A percentile compares a stretch with the other conserved stretches of the same genome.
These are phyloP conservation scores for Termitomyces sp. DNA, from an alignment of 768 basidiomycete genomes.

Conservation along the genomic window DNA sequence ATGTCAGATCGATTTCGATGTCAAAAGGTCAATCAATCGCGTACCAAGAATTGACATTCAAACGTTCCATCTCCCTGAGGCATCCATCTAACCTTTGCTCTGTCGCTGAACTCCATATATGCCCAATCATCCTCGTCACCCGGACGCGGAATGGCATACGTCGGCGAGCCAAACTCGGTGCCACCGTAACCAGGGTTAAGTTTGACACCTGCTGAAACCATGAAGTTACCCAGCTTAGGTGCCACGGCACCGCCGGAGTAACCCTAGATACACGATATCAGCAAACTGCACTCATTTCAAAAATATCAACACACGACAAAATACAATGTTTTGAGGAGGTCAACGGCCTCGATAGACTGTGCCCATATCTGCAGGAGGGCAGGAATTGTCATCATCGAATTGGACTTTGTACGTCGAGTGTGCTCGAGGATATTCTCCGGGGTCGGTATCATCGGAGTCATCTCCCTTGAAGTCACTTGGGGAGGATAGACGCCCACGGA, in stretches of 20 bases:
- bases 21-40: neutral
- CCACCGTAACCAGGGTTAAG: constrained; percentile 22
- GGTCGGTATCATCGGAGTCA: constrained; percentile 30
- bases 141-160: constrained; percentile 1
- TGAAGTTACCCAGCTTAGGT: constrained; percentile 26
- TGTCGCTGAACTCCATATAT: constrained; percentile 27
- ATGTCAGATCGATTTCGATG: neutral
- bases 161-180: constrained; percentile 30
- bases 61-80: constrained; percentile 33
- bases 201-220: constrained; percentile 27
- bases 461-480: constrained; percentile 12
- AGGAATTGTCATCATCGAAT: constrained; percentile 26
- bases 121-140: constrained; percentile 29
- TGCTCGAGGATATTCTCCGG: constrained; percentile 32
- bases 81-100: constrained; percentile 28
- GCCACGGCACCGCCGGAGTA: constrained; percentile 31
- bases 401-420: constrained; percentile 18
- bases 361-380: constrained; percentile 28
- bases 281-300: neutral
- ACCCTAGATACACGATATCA: constrained; percentile 13
- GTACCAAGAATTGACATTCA: constrained; percentile 36
- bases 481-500: constrained; percentile 27
- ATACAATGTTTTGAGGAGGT: constrained; percentile 22
- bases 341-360: constrained; percentile 19
- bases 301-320: constrained; percentile 25